Base-by-base conservation (phyloP, 208 protist species). In the Herpetomonas samuelpessoai region DNA sequence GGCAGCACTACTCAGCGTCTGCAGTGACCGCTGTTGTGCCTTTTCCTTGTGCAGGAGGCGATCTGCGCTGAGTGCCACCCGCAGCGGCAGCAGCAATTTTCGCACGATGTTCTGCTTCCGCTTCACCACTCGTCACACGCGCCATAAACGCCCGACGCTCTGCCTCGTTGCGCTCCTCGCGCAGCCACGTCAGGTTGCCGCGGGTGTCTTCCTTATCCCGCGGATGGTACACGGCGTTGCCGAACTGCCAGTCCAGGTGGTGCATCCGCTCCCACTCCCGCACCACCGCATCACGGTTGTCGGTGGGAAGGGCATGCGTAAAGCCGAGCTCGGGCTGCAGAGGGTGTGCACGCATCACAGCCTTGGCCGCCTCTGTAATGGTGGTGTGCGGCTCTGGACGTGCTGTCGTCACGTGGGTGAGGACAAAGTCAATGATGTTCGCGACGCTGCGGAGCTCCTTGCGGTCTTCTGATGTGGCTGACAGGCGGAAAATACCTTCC, bases 231-330 rank as follows among this genome's bases (percentile, higher is more conserved):
- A 94, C 84, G 26, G 91, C 91, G 39, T 92, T 92, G 46, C 91
- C 91, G 54, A 97, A 97, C 71, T 97, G 91, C 86, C 86, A 95
- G 59, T 97, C 86, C 0, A 94, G 64, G 72, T 94, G 86, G 54
- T 93, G 86, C 73, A 87, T 81, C 22, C 86, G 77, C 72, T 93
- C 88, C 91, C 91, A 97, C 69, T 93, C 88, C 50, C 75, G 82
- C 68, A 93, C 71, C 6, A 95, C 50, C 19, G 35, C 54, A 45
- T 95, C 86, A 14, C 88, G 79, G 51, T 79, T 81, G 74, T 94
- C 86, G 10, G 74, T 83, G 0, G 91, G 91, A 24, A 97, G 65
- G 9, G 88, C 91, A 53, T 94, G 88, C 49, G 73, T 63, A 62
- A 88, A 95, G 59, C 91, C 91, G 3, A 95, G 65, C 74, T 90